Base-by-base conservation (phyloP, 2,329 filamentous ascomycete species). In the Aspergillus sp. region DNA sequence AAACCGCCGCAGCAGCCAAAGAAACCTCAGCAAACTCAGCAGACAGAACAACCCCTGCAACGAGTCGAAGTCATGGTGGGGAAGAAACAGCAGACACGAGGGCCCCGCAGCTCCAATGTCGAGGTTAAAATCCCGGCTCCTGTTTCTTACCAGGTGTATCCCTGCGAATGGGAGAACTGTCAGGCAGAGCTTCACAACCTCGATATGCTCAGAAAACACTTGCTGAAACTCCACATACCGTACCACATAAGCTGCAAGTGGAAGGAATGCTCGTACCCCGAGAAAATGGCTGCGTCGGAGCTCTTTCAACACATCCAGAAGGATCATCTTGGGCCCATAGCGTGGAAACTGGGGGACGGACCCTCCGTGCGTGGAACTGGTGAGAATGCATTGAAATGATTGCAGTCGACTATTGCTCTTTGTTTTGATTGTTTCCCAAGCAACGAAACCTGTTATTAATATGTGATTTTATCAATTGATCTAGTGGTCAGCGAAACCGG, bases 311-410 rank as follows among this genome's bases (percentile, higher is more conserved):
- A 84, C 54, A 56, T 83, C 26, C 69, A 76, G 44, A 58, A 67
- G 29, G 58, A 55, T 13, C 81, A 84, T 59, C 57, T 83, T n/a
- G 59, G 63, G 13, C 66, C 73, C 12, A 55, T 81, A 35, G 75
- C 75, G n/a, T 78, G 77, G 74, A 67, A 71, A 51, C 66, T 76
- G 35, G 80, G 80, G n/a, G 79, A 83, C 64, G 80, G 81, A 41
- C 79, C 78, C 34, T 69, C 69, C 38, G 71, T 73, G 45, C 72
- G 72, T 48, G 64, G 72, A 55, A 74, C 72, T 66, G 78, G 79
- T 83, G 72, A 77, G 75, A 68, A 55, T 47, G 43, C 45, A 51
- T 51, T 33, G 37, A 28, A 42, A 52, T 55, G 43, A 50, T 49
- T 44, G 43, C 60, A 19, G 19, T 19, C 19, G 19, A 19, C 19